These are phyloP conservation scores for Suillus americanus DNA, from an alignment of 768 basidiomycete species.

Conservation along the genomic window DNA sequence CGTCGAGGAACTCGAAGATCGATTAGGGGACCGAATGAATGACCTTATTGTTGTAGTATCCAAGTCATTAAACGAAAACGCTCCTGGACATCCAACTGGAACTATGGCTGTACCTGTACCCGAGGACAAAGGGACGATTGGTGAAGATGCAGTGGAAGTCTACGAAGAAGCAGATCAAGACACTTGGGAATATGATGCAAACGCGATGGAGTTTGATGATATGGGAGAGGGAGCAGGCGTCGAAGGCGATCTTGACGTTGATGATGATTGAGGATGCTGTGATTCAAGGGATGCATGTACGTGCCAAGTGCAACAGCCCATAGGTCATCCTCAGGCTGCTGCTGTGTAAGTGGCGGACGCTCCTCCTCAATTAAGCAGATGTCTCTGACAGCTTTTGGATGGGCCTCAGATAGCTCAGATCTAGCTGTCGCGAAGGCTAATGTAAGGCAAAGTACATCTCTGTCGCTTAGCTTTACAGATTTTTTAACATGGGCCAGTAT, in stretches of 20 bases:
- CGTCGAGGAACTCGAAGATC: conserved; percentile 87
- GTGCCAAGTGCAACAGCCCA: not conserved
- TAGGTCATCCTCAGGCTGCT: not conserved
- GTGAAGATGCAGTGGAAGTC: conserved; percentile 11
- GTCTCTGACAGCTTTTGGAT: not conserved
- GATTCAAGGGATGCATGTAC: not conserved
- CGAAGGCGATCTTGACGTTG: conserved; percentile 72
- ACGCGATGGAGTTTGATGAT: conserved; percentile 64
- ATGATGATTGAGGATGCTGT: conserved; percentile 43
- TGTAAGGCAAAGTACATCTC: not conserved
- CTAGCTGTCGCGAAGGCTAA: not conserved
- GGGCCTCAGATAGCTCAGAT: no score
- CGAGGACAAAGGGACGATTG: not conserved
- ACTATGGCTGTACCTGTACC: not conserved
- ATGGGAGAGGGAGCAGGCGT: conserved; percentile 63
- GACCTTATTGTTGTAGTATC: conserved; percentile 63
- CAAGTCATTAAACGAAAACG: conserved; percentile 29
- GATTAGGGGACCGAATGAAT: conserved; percentile 69
- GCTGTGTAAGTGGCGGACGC: not conserved
- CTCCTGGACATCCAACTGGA: not conserved
- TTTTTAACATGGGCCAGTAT: not conserved
- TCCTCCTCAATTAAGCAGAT: not conserved
- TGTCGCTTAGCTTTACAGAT: not conserved
- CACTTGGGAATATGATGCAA: conserved; percentile 37
- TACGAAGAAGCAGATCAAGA: conserved; percentile 25